phyloP scores from a whole-genome alignment of 108 stramenopile genomes.

The Skeletonema grethae region DNA sequence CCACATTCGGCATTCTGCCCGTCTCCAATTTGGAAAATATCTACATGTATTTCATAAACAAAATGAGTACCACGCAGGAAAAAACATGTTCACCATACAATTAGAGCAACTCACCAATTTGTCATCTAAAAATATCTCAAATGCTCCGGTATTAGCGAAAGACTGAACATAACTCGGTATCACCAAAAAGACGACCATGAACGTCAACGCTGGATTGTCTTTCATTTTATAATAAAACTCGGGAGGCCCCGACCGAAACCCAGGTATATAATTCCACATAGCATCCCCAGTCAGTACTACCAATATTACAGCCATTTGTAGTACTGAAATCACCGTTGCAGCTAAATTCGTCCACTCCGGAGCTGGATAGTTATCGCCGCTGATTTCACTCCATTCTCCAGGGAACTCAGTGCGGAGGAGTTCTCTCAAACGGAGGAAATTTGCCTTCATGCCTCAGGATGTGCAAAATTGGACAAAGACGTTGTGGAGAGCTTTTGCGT shows the following conservation, averaged over 20 bases:
- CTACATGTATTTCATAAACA: conserved; percentile 4
- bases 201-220: conserved; percentile 40
- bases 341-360: conserved; percentile 42
- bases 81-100: background rate
- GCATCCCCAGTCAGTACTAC: conserved; percentile 40
- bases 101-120: conserved; percentile 31
- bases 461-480: conserved; percentile 50
- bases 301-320: conserved; percentile 44
- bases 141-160: conserved; percentile 40
- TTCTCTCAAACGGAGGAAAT: conserved; percentile 47
- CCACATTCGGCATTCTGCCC: conserved; percentile 46
- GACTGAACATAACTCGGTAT: conserved; percentile 46
- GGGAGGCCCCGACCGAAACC: conserved; percentile 24
- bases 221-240: conserved; percentile 49
- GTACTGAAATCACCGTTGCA: conserved; percentile 19
- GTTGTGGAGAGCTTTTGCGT: conserved; percentile 22
- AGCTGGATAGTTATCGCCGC: conserved; percentile 42
- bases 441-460: conserved; percentile 54
- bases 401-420: conserved; percentile 42
- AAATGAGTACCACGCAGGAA: background rate
- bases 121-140: conserved; percentile 45
- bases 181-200: conserved; percentile 43
- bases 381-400: conserved; percentile 43
- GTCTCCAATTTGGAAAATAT: conserved; percentile 50
- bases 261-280: conserved; percentile 41